Percentiles rank a stretch among this genome's conserved stretches.
These are phyloP conservation scores for Pyrenochaeta sp. DNA, from an alignment of 2,329 filamentous ascomycete genomes.

Conservation along the genomic window DNA sequence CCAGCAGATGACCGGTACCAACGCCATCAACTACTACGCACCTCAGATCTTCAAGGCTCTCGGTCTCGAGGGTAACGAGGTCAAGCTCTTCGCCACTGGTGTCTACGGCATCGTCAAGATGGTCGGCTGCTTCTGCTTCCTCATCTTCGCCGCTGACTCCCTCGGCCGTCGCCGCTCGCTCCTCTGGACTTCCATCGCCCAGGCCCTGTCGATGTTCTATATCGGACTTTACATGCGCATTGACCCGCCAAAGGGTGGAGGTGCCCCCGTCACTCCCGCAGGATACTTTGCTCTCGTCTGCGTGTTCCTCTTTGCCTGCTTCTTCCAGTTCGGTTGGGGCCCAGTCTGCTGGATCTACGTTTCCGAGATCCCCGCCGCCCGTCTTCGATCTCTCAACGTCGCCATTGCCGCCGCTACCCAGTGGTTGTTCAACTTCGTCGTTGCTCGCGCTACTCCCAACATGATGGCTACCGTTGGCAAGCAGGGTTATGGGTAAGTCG, in stretches of 20 bases:
- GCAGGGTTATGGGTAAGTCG: slow-evolving; percentile 58
- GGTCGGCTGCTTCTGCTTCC: slow-evolving; percentile 68
- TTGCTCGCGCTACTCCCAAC: slow-evolving; percentile 71
- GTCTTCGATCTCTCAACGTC: slow-evolving; percentile 72
- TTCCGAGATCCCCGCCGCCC: slow-evolving; percentile 73
- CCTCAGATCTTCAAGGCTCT: slow-evolving; percentile 74
- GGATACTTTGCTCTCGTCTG: slow-evolving; percentile 75
- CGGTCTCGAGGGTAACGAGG: slow-evolving; percentile 65
- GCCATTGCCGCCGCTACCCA: slow-evolving; percentile 68
- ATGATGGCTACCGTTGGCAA: slow-evolving; percentile 68
- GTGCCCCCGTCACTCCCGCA: slow-evolving; percentile 66
- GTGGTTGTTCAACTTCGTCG: slow-evolving; percentile 79
- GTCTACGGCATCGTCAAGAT: slow-evolving; percentile 79
- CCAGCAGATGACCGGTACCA: slow-evolving; percentile 74
- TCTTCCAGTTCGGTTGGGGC: slow-evolving; percentile 71
- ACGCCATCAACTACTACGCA: slow-evolving; percentile 68
- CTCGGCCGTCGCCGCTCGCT: slow-evolving; percentile 71
- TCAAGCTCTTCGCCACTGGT: slow-evolving; percentile 75
- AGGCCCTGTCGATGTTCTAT: slow-evolving; percentile 71
- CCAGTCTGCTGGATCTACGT: slow-evolving; percentile 78
- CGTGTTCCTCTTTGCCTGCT: slow-evolving; percentile 75
- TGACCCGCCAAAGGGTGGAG: slow-evolving; percentile 62
- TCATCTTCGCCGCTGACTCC: slow-evolving; percentile 73
- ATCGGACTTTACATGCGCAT: slow-evolving; percentile 76
- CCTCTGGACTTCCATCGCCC: slow-evolving; percentile 70